Conservation (phyloP, 2,329 filamentous ascomycete species). For the Bipolaris oryzae region DNA sequence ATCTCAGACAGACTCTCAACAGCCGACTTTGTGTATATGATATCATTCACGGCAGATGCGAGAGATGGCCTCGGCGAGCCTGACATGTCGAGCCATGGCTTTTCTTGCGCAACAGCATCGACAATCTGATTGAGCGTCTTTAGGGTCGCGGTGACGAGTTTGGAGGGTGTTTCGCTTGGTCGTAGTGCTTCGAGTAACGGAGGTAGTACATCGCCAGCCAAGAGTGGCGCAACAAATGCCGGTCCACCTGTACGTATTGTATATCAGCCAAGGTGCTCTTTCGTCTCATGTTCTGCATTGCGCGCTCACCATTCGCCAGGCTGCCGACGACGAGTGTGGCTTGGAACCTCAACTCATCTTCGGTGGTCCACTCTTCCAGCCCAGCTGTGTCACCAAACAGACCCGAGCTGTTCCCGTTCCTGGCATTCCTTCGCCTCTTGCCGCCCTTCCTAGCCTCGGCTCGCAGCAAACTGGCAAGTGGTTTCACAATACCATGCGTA, state of each 20-base stretch:
- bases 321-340: constrained; percentile 85
- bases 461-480: constrained; percentile 61
- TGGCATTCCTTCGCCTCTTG: constrained; percentile 57
- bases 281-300: background rate
- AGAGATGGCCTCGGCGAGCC: constrained; percentile 63
- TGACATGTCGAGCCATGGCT: constrained; percentile 57
- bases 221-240: constrained; percentile 75
- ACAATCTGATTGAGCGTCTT: constrained; percentile 74
- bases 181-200: constrained; percentile 74
- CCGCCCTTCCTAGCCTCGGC: constrained; percentile 52
- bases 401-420: constrained; percentile 18
- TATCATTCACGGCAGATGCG: constrained; percentile 35
- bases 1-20: constrained; percentile 70
- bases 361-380: constrained; percentile 58
- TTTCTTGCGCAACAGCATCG: constrained; percentile 65
- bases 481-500: constrained; percentile 69
- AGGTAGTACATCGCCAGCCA: constrained; percentile 70
- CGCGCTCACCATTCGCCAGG: constrained; percentile 75
- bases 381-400: constrained; percentile 14
- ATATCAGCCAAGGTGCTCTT: constrained; percentile 25
- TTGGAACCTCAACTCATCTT: constrained; percentile 74
- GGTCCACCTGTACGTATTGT: constrained; percentile 67
- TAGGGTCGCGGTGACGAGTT: constrained; percentile 74
- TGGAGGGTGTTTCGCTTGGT: constrained; percentile 65
- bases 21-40: constrained; percentile 67